These are phyloP conservation scores for Nepenthes alata DNA, from an alignment of 179 eudicot species.

Conservation along the genomic window DNA sequence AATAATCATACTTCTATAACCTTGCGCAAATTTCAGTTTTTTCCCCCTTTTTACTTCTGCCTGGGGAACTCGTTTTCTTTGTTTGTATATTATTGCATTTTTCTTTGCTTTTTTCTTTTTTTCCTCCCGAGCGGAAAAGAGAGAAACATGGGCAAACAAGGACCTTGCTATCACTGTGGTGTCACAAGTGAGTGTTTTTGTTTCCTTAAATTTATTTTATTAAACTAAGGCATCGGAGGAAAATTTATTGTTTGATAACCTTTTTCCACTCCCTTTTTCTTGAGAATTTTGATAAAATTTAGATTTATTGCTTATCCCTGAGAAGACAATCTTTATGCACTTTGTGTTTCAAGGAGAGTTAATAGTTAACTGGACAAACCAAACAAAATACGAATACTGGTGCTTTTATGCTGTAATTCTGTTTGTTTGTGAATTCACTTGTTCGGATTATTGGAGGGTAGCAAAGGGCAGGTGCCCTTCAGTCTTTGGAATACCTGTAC, in stretches of 20 bases:
- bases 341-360: slow-evolving; percentile 3
- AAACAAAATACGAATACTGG: slow-evolving; percentile 16
- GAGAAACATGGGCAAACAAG: slow-evolving; percentile 83
- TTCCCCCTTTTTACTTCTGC: slow-evolving; percentile 4
- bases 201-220: slow-evolving; percentile 5
- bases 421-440: slow-evolving; percentile 7
- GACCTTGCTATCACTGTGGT: slow-evolving; percentile 99
- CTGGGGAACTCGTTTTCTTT: slow-evolving; percentile 9
- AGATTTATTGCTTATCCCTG: too few relatives aligned
- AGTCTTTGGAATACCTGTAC: slow-evolving; percentile 18
- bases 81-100: not conserved
- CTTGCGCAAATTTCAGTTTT: slow-evolving; percentile 7
- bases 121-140: slow-evolving; percentile 15
- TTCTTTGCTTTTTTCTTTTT: slow-evolving; percentile 8
- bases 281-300: too few relatives aligned
- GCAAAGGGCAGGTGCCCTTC: slow-evolving; percentile 12
- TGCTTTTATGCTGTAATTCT: slow-evolving; percentile 14
- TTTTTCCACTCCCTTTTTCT: too few relatives aligned
- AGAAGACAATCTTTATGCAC: too few relatives aligned
- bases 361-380: slow-evolving; percentile 11
- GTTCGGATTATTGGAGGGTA: not conserved
- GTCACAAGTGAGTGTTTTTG: slow-evolving; percentile 85
- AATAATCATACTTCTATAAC: slow-evolving; percentile 2
- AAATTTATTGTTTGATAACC: not conserved
- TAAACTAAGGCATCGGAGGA: slow-evolving; percentile 9